Evolutionary conservation across 129 eudicot genomes (phyloP).

Genomic region (Lactuca sativa): DNA sequence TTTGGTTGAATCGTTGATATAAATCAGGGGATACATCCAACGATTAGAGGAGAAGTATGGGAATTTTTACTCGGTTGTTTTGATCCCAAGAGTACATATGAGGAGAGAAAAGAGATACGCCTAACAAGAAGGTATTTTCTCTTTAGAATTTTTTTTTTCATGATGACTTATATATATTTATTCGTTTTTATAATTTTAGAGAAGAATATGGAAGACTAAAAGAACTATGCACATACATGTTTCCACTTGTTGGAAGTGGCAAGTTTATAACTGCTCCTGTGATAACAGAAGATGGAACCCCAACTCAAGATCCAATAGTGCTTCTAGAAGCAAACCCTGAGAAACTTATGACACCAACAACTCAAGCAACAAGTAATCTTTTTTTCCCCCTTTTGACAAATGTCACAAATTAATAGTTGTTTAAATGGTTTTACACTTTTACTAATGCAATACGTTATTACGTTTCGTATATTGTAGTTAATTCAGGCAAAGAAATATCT

Average conservation of each 20-base stretch:
- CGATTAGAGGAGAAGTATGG: conserved; percentile 97
- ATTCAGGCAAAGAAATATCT: conserved; percentile 27
- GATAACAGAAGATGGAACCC: conserved; percentile 63
- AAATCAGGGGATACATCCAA: conserved; percentile 83
- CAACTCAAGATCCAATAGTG: conserved; percentile 76
- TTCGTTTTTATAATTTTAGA: conserved; percentile 38
- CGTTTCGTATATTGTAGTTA: conserved; percentile 28
- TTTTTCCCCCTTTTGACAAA: neutral
- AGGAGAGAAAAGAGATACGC: conserved; percentile 74
- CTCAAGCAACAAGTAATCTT: conserved; percentile 39
- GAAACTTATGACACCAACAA: conserved; percentile 28
- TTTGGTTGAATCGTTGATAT: conserved; percentile 17
- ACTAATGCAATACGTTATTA: conserved; percentile 17
- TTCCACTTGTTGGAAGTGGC: conserved; percentile 90
- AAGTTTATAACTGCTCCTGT: conserved; percentile 82
- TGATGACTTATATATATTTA: no score
- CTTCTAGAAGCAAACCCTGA: conserved; percentile 56
- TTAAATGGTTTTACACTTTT: conserved; percentile 4
- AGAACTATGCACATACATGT: conserved; percentile 72
- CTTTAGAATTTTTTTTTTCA: neutral
- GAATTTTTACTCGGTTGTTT: conserved; percentile 88
- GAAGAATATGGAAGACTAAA: conserved; percentile 60
- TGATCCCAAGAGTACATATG: conserved; percentile 86
- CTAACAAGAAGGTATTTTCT: conserved; percentile 52
- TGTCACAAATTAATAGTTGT: neutral